Evolutionary conservation across 2,329 filamentous ascomycete species (phyloP), one percentile per base, ranked within the genome.

Genomic region (Colletotrichum noveboracense): DNA sequence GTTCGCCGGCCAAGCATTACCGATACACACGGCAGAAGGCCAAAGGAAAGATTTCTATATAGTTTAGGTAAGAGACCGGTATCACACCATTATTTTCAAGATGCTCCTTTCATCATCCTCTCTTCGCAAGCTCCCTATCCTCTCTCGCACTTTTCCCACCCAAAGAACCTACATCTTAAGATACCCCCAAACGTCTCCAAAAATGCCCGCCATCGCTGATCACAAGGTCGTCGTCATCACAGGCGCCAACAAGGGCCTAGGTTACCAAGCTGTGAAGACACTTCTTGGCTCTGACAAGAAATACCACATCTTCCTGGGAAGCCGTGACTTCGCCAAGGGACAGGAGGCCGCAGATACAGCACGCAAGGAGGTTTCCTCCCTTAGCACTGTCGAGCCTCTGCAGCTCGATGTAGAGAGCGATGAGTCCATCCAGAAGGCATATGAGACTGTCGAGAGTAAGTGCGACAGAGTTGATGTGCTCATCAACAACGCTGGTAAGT

Each of bases 401-500:
- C 79, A 79, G 67, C 70, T 76, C 9, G 79, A 81, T 21, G 66
- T 80, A 16, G 71, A 76, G 28, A 66, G 70, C 16, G 77, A 79
- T 7, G 32, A 62, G 0, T 80, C 79, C 36, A 76, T 81, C 68
- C 58, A 73, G 2, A 68, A 72, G 2, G 81, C 80, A 0, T 72
- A 71, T 5, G 70, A 70, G 4, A 71, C 30, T 1, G 58, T 82
- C 13, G 38, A 71, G 34, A 65, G 60, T 3, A 78, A 78, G 4
- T 73, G 72, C 24, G 79, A 74, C 18, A 68, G 66, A 5, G 6
- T 80, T 8, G 79, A 80, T 36, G 71, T 77, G 24, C 76, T 82
- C 7, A 79, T 86, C 34, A 80, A 85, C 62, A 86, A 86, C 67
- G 84, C 76, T 0, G 79, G 79, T 48, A 67, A 32, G 61, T 26